phyloP scores from a whole-genome alignment of 2,329 filamentous ascomycete genomes.

The Ophiostoma angusticollis region DNA sequence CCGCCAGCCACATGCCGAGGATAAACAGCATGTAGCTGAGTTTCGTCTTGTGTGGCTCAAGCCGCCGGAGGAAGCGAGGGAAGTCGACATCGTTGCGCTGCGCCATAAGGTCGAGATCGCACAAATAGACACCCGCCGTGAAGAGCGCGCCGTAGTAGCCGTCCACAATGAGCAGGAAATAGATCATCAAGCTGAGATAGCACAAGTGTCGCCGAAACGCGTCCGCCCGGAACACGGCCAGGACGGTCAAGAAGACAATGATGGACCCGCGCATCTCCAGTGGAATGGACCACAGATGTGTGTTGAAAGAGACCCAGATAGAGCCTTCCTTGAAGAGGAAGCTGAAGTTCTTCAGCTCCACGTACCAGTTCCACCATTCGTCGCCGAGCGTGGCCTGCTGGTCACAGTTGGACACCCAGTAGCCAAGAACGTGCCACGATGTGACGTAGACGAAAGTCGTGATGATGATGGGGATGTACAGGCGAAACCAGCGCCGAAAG shows the following conservation, averaged over 20 bases:
- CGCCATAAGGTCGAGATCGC: conserved; percentile 46
- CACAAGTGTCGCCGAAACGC: conserved; percentile 41
- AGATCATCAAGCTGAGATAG: conserved; percentile 40
- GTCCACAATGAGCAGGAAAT: conserved; percentile 57
- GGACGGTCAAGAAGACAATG: conserved; percentile 42
- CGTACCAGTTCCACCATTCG: conserved; percentile 37
- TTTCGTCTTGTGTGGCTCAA: conserved; percentile 35
- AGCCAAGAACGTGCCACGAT: conserved; percentile 38
- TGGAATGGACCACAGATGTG: conserved; percentile 51
- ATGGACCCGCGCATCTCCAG: conserved; percentile 53
- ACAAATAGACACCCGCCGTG: conserved; percentile 46
- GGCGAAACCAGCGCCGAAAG: conserved; percentile 36
- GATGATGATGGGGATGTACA: conserved; percentile 38
- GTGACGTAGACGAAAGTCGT: conserved; percentile 42
- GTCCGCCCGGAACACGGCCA: conserved; percentile 44
- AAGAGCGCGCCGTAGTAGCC: conserved; percentile 51
- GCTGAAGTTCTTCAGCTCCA: conserved; percentile 55
- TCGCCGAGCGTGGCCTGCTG: conserved; percentile 29
- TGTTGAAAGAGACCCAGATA: conserved; percentile 45
- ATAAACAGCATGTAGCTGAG: conserved; percentile 41
- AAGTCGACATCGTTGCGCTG: conserved; percentile 28
- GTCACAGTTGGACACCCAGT: conserved; percentile 28
- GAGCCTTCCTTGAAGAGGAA: conserved; percentile 49
- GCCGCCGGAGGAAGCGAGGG: conserved; percentile 31
- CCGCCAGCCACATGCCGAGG: conserved; percentile 43